Conservation (phyloP, 345 rosid species). For the Cardamine resedifolia region DNA sequence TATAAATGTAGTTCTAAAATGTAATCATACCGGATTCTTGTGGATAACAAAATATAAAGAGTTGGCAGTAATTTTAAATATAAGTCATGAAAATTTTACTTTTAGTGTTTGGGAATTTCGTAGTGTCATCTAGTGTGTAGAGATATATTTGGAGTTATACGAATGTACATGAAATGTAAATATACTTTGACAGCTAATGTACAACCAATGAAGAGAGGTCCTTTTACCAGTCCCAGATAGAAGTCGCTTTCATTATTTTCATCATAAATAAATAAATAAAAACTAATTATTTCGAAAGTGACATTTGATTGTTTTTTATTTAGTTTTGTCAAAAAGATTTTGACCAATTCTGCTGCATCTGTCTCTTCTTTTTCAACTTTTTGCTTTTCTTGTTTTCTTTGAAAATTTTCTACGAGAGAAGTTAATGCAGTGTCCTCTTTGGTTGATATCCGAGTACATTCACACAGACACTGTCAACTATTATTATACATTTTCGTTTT, state of each 20-base stretch:
- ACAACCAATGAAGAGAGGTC: constrained; percentile 39
- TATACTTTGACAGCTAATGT: constrained; percentile 34
- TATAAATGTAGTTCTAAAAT: neutral
- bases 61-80: neutral
- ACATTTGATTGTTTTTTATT: constrained; percentile 25
- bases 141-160: constrained; percentile 15
- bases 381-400: constrained; percentile 21
- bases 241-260: constrained; percentile 33
- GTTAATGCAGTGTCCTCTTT: constrained; percentile 28
- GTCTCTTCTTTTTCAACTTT: constrained; percentile 34
- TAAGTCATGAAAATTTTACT: neutral
- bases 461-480: constrained; percentile 14
- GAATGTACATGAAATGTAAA: neutral
- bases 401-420: constrained; percentile 11
- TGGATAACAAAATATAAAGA: neutral
- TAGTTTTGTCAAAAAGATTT: constrained; percentile 28
- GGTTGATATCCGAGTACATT: constrained; percentile 31
- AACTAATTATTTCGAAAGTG: constrained; percentile 30
- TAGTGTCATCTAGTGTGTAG: neutral
- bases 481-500: no score
- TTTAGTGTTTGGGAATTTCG: neutral
- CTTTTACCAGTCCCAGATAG: constrained; percentile 38
- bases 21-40: neutral
- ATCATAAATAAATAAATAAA: neutral
- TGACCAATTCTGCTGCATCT: constrained; percentile 37